phyloP scores from a whole-genome alignment of 2,329 filamentous ascomycete species.

The Venturia oleaginea region DNA sequence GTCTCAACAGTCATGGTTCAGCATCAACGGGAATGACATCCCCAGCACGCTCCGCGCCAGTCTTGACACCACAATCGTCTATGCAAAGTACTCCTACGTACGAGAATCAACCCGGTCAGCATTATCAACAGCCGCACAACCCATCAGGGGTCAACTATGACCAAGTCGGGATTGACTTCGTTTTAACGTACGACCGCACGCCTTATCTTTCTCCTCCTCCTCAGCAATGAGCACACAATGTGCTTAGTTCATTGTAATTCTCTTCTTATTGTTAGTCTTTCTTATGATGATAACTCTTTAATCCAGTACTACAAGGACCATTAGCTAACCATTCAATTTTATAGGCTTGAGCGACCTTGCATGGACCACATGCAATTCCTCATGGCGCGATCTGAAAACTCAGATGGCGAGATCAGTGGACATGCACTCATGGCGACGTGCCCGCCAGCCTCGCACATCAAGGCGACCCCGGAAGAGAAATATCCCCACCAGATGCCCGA shows the following conservation, averaged over 20 bases:
- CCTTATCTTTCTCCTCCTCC: constrained; percentile 58
- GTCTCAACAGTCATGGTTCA: constrained; percentile 43
- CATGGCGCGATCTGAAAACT: constrained; percentile 47
- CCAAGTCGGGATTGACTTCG: constrained; percentile 80
- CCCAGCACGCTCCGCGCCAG: constrained; percentile 24
- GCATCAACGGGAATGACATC: constrained; percentile 40
- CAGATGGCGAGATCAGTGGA: constrained; percentile 63
- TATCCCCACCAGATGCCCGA: constrained; percentile 71
- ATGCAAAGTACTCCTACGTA: constrained; percentile 24
- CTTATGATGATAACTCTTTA: neutral
- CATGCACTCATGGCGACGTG: constrained; percentile 92
- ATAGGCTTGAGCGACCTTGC: constrained; percentile 81
- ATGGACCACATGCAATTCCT: constrained; percentile 84
- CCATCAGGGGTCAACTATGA: constrained; percentile 57
- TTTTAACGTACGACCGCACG: constrained; percentile 74
- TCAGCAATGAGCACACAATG: constrained; percentile 30
- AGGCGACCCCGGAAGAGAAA: constrained; percentile 43
- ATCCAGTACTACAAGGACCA: neutral
- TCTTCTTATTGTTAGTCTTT: constrained; percentile 24
- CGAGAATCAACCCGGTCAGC: constrained; percentile 8
- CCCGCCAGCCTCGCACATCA: constrained; percentile 60
- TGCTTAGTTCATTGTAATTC: constrained; percentile 13
- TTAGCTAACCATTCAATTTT: constrained; percentile 13
- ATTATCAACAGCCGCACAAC: constrained; percentile 15
- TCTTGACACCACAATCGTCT: neutral